phyloP scores from a whole-genome alignment of 1,139 yeast genomes.

The Tardiomyces depauwii region DNA sequence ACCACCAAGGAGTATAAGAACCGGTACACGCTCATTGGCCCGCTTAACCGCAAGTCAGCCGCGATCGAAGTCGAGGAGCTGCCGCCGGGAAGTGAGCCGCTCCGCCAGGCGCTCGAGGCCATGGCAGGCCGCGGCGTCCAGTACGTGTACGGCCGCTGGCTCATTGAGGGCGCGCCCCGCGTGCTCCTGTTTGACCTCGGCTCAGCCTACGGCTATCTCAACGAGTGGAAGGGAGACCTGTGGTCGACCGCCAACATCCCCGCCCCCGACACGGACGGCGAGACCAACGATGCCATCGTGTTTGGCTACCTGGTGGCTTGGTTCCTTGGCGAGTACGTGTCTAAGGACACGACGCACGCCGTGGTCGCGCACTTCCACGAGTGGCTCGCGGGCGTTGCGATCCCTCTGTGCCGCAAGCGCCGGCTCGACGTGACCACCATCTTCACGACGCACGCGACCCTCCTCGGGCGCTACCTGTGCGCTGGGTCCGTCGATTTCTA shows the following conservation, averaged over 20 bases:
- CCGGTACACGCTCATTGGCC: conserved; percentile 81
- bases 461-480: conserved; percentile 88
- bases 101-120: conserved; percentile 52
- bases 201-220: conserved; percentile 56
- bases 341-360: conserved; percentile 72
- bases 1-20: conserved; percentile 90
- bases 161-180: conserved; percentile 94
- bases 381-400: conserved; percentile 95
- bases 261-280: conserved; percentile 78
- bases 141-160: conserved; percentile 90
- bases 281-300: conserved; percentile 84
- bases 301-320: conserved; percentile 92
- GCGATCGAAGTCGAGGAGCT: conserved; percentile 90
- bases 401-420: conserved; percentile 86
- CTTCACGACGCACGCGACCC: conserved; percentile 95
- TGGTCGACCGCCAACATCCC: conserved; percentile 93
- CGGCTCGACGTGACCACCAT: conserved; percentile 89
- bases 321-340: conserved; percentile 90
- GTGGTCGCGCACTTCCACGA: conserved; percentile 94
- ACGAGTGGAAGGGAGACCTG: conserved; percentile 91
- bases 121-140: conserved; percentile 75
- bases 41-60: conserved; percentile 69
- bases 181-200: conserved; percentile 79
- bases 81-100: conserved; percentile 46
- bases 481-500: conserved; percentile 95